Evolutionary conservation across 305 asterid genomes (phyloP).

Genomic region (Fraxinus albicans): DNA sequence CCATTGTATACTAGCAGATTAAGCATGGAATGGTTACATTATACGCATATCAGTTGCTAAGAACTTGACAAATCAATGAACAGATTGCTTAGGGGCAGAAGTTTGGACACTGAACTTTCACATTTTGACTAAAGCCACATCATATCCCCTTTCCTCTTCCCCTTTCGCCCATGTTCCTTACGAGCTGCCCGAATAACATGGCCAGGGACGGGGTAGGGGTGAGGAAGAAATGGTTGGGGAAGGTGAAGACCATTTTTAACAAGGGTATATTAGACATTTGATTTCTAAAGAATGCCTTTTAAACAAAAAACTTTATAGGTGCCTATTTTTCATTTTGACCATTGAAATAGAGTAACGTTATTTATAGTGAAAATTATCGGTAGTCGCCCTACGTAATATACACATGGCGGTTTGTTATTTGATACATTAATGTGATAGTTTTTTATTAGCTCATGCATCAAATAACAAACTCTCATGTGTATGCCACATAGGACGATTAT

Average conservation of each 20-base stretch:
- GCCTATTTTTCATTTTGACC: neutral
- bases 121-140: neutral
- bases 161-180: neutral
- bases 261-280: neutral
- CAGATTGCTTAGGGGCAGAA: neutral
- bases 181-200: neutral
- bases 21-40: neutral
- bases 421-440: too few species aligned
- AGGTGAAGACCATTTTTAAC: neutral
- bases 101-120: neutral
- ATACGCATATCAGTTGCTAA: neutral
- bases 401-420: too few species aligned
- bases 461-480: too few species aligned
- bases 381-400: too few species aligned
- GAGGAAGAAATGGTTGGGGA: neutral
- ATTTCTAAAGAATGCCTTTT: neutral
- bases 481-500: too few species aligned
- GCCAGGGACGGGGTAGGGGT: neutral
- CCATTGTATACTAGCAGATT: slow-evolving; percentile 67
- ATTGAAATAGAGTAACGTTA: too few species aligned
- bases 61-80: neutral
- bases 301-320: neutral
- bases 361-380: too few species aligned
- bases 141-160: neutral
- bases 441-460: too few species aligned